These are phyloP conservation scores for Candida ficus DNA, from an alignment of 805 yeast genomes.

Conservation along the genomic window DNA sequence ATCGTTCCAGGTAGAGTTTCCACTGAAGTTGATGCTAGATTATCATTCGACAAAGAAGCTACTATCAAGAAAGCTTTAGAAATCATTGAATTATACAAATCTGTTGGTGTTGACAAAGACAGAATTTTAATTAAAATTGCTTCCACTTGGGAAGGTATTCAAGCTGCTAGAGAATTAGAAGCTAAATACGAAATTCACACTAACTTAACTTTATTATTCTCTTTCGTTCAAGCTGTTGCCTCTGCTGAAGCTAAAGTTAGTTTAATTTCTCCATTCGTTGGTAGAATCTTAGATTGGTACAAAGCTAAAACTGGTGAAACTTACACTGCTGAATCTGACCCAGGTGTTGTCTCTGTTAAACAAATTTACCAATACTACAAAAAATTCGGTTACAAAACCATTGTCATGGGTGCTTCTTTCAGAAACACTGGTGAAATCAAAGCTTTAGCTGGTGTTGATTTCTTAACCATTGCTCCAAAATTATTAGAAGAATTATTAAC, in stretches of 20 bases:
- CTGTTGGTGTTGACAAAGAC: constrained; percentile 80
- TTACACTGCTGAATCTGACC: constrained; percentile 78
- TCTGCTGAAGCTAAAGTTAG: constrained; percentile 97
- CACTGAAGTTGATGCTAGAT: constrained; percentile 98
- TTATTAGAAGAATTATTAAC: constrained; percentile 82
- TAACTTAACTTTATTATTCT: constrained; percentile 92
- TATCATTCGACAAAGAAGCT: constrained; percentile 92
- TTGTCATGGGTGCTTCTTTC: constrained; percentile 99
- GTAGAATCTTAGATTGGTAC: constrained; percentile 98
- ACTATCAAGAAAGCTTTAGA: constrained; percentile 91
- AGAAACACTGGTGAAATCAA: constrained; percentile 94
- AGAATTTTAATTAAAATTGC: constrained; percentile 95
- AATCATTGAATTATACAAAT: constrained; percentile 81
- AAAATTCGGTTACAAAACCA: constrained; percentile 92
- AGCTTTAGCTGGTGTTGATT: constrained; percentile 96
- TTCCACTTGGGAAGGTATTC: constrained; percentile 99
- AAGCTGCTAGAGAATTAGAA: constrained; percentile 96
- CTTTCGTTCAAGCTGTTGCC: constrained; percentile 97
- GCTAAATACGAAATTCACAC: constrained; percentile 85
- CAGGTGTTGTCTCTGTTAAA: constrained; percentile 93
- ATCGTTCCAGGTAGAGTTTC: constrained; percentile 99
- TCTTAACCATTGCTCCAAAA: constrained; percentile 90
- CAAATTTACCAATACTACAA: constrained; percentile 94
- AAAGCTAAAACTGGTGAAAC: constrained; percentile 89
- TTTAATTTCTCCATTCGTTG: constrained; percentile 97